Evolutionary conservation across 225 moss, liverwort and hornwort species (phyloP).

Genomic region (Neckera pumila): DNA sequence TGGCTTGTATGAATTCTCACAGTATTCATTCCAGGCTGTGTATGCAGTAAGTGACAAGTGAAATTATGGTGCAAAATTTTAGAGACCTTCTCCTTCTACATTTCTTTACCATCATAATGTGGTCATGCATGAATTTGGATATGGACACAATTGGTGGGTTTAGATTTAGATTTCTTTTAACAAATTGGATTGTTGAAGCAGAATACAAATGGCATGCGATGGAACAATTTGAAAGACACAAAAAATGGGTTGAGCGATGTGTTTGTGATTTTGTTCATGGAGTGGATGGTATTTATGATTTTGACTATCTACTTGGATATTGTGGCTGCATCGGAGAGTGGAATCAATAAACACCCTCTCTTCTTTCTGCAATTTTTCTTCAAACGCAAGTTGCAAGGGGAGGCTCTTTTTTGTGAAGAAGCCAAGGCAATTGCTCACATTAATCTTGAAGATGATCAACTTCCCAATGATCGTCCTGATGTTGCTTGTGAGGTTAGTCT

Average conservation of each 20-base stretch:
- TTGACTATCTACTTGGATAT: conserved; percentile 74
- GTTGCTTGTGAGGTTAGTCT: conserved; percentile 67
- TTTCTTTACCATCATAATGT: not conserved
- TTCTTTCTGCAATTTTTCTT: conserved; percentile 47
- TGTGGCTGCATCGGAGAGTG: conserved; percentile 67
- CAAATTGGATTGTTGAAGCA: not conserved
- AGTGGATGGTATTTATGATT: conserved; percentile 61
- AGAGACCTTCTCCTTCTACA: not conserved
- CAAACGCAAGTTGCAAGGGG: conserved; percentile 6
- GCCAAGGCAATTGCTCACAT: conserved; percentile 11
- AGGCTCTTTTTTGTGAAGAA: not conserved
- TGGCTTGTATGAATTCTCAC: conserved; percentile 75
- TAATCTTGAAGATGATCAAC: conserved; percentile 13
- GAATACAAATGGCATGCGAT: conserved; percentile 55
- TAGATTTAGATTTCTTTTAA: not conserved
- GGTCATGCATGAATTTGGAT: not conserved
- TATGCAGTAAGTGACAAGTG: conserved; percentile 16
- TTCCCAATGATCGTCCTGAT: conserved; percentile 39
- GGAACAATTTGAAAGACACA: conserved; percentile 43
- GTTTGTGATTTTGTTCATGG: conserved; percentile 49
- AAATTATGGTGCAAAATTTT: not conserved
- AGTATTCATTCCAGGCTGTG: conserved; percentile 50
- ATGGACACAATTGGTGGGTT: not conserved
- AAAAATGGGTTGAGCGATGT: conserved; percentile 58
- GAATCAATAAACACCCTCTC: conserved; percentile 84